A percentile compares a stretch with the other conserved stretches of the same genome.
phyloP scores from a whole-genome alignment of 768 basidiomycete species.

The Leccinum pellstonianum region DNA sequence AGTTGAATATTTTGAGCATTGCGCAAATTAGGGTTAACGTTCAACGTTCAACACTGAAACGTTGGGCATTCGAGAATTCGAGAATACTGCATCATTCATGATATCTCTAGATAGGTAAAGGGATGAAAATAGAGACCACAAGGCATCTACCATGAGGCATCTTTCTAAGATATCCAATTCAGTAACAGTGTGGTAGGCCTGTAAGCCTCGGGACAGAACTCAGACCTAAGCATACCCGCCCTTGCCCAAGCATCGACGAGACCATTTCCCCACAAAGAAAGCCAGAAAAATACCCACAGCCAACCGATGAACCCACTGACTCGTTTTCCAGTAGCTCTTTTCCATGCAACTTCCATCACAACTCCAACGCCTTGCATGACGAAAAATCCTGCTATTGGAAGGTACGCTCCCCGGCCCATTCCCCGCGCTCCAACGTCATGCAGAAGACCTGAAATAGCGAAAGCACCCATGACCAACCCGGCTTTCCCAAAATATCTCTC shows the following conservation, averaged over 20 bases:
- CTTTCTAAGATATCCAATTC: constrained; percentile 5
- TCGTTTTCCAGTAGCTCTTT: constrained; percentile 40
- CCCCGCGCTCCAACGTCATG: constrained; percentile 61
- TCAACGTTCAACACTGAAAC: background rate
- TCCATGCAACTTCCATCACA: constrained; percentile 49
- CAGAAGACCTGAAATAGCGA: constrained; percentile 56
- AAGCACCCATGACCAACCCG: constrained; percentile 56
- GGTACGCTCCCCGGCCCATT: constrained; percentile 52
- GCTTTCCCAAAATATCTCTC: constrained; percentile 43
- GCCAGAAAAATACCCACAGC: constrained; percentile 52
- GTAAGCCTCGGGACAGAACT: constrained; percentile 16
- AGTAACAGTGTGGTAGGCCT: constrained; percentile 19
- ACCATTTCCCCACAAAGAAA: constrained; percentile 45
- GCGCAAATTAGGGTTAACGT: background rate
- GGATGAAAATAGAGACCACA: background rate
- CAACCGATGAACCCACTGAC: constrained; percentile 50
- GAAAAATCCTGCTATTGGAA: constrained; percentile 49
- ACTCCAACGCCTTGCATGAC: constrained; percentile 55
- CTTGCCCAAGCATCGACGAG: constrained; percentile 45
- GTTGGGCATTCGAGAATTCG: background rate
- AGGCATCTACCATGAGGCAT: background rate
- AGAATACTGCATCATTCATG: background rate
- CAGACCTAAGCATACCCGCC: constrained; percentile 20
- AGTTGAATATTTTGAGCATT: background rate
- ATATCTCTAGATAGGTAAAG: background rate